phyloP scores from a whole-genome alignment of 2,329 filamentous ascomycete species.

The Beauveria rudraprayagi region DNA sequence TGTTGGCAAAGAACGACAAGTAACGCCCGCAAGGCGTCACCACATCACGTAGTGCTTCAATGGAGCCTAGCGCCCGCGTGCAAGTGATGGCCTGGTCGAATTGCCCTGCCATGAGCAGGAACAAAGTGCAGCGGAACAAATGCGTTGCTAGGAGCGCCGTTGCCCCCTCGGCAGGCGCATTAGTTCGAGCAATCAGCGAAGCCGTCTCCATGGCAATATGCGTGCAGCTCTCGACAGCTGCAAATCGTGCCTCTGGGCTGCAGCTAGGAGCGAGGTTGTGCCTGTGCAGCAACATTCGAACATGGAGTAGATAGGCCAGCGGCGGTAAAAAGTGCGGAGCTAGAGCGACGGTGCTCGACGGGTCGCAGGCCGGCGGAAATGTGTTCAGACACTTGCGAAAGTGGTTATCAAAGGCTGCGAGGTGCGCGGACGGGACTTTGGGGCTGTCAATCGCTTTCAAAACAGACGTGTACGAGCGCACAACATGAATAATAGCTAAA shows the following conservation, averaged over 20 bases:
- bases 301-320: conserved; percentile 70
- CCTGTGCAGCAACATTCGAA: conserved; percentile 76
- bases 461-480: conserved; percentile 68
- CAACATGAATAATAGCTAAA: conserved; percentile 71
- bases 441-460: conserved; percentile 62
- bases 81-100: conserved; percentile 66
- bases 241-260: conserved; percentile 53
- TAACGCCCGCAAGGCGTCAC: conserved; percentile 75
- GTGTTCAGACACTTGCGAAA: conserved; percentile 66
- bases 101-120: conserved; percentile 68
- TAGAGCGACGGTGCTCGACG: conserved; percentile 56
- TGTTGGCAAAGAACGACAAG: conserved; percentile 69
- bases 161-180: conserved; percentile 53
- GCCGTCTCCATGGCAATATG: conserved; percentile 71
- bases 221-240: conserved; percentile 71
- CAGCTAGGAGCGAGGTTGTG: conserved; percentile 76
- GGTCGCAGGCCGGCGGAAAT: conserved; percentile 69
- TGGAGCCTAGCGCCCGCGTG: conserved; percentile 60
- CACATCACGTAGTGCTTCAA: conserved; percentile 63
- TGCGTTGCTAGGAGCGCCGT: conserved; percentile 73
- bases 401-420: conserved; percentile 74
- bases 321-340: conserved; percentile 69
- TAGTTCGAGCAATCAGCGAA: conserved; percentile 60
- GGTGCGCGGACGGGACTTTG: conserved; percentile 55
- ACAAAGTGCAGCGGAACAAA: conserved; percentile 77